Base-by-base conservation (phyloP, 768 basidiomycete genomes). In the Amanita molliuscula region DNA sequence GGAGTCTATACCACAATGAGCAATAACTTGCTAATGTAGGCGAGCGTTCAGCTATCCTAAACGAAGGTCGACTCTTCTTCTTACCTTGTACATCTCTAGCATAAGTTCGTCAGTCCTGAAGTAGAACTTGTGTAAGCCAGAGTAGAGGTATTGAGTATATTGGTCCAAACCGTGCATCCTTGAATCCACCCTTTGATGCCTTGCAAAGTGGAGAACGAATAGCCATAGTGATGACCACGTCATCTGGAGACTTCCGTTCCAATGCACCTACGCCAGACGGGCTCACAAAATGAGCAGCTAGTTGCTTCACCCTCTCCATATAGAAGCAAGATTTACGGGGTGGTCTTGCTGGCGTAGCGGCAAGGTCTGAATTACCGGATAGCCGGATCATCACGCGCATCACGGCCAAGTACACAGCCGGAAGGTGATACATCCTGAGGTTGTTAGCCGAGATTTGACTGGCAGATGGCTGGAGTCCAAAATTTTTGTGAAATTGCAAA, bases 221-320 rank as follows among this genome's bases (percentile, higher is more conserved):
- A 52, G 88, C 84, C 71, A 87, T 75, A 2, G 87, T 88, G 53
- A 90, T 78, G 61, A 90, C 88, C 10, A 90, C 81, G 71, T 90
- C 88, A 54, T 88, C 79, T 3, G 78, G 77, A 45, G 64, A 73
- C 61, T 85, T 82, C 37, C 65, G 68, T 53, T 79, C 70, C 43
- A 88, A 68, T 13, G 71, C 68, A 20, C 71, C 63, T 6, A 79
- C 59, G n/a, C 77, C 78, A 15, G 72, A 62, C 10, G 72, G 58
- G 3, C 65, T 60, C 16, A 68, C 58, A 47, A 85, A 62, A 58
- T 85, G 85, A 36, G 79, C 75, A 26, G 76, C 75, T 21, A 86
- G 66, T 63, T 84, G 81, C 61, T 73, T 78, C 46, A 86, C 69
- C 53, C 82, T 80, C 57, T 87, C 73, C 77, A 86, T 78, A 50